Percentiles rank a stretch among this genome's conserved stretches.
These are phyloP conservation scores for Rutstroemia sp. DNA, from an alignment of 2,329 filamentous ascomycete genomes.

Conservation along the genomic window DNA sequence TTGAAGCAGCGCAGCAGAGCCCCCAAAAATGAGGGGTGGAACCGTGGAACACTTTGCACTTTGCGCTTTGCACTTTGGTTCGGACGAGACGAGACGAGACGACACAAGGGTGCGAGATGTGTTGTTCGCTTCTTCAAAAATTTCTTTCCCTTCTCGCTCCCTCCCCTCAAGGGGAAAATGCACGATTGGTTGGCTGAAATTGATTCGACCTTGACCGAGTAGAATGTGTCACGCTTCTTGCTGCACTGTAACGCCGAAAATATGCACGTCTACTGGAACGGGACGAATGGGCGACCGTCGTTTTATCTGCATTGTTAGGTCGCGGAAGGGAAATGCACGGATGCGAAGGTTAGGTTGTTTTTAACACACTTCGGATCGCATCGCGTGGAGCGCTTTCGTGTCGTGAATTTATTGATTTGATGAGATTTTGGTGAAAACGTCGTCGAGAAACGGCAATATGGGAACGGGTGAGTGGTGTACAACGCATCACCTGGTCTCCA, in stretches of 20 bases:
- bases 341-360: not conserved
- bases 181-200: not conserved
- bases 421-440: too few species aligned
- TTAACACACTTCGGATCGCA: not conserved
- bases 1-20: not conserved
- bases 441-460: too few species aligned
- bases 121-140: not conserved
- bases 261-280: conserved; percentile 3
- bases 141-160: not conserved
- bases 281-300: not conserved
- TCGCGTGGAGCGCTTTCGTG: conserved; percentile 5
- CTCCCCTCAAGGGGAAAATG: not conserved
- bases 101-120: not conserved
- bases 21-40: not conserved
- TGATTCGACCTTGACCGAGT: conserved; percentile 8
- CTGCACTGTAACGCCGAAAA: conserved; percentile 7
- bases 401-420: not conserved
- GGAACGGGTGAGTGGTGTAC: too few species aligned
- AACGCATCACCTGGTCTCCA: too few species aligned
- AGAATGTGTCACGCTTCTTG: conserved; percentile 6
- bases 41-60: too few species aligned
- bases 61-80: too few species aligned
- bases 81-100: too few species aligned
- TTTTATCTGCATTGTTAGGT: not conserved
- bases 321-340: too few species aligned